Evolutionary conservation across 345 rosid genomes (phyloP).

Genomic region (Salix purpurea): DNA sequence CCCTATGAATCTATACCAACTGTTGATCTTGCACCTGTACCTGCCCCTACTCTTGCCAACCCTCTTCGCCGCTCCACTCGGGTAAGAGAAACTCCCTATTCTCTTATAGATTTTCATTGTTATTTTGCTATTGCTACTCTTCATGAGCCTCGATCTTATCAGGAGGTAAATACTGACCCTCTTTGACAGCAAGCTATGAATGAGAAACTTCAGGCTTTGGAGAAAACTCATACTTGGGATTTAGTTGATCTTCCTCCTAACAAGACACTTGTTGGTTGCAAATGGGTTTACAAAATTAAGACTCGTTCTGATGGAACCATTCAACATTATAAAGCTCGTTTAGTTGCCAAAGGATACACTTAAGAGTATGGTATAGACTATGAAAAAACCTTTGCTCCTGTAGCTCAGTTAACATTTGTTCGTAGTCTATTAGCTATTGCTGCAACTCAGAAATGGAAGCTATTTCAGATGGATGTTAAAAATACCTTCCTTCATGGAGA

Average conservation of each 20-base stretch:
- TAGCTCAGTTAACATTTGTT: background rate
- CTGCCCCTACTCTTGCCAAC: too few relatives aligned
- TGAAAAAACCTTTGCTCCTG: background rate
- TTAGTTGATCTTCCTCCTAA: background rate
- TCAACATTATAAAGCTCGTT: background rate
- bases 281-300: background rate
- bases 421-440: too few relatives aligned
- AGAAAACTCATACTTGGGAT: constrained; percentile 6
- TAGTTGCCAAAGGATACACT: background rate
- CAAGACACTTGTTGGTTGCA: background rate
- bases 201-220: background rate
- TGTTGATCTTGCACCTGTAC: background rate
- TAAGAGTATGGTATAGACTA: background rate
- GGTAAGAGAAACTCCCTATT: background rate
- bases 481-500: too few relatives aligned
- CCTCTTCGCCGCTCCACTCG: background rate
- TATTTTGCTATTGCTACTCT: background rate
- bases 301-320: background rate
- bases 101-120: background rate
- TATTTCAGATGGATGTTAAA: too few relatives aligned
- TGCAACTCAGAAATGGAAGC: too few relatives aligned
- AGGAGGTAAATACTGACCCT: background rate
- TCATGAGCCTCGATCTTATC: background rate
- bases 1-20: background rate
- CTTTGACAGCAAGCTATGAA: background rate